Evolutionary conservation across 169 alveolate genomes (phyloP).

Genomic region (Hepatocystis sp.): DNA sequence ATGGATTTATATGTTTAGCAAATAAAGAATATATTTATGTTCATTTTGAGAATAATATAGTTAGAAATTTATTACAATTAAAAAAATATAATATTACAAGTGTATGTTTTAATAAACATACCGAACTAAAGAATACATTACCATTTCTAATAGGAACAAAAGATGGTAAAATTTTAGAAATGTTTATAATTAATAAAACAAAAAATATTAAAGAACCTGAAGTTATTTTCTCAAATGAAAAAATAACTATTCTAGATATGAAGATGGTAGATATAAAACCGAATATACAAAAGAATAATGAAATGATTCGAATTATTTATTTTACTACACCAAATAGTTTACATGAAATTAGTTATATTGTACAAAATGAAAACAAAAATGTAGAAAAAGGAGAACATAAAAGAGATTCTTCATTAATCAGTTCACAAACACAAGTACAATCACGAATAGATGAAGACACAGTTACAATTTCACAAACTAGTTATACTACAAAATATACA

Average conservation of each 20-base stretch:
- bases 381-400: conserved; percentile 24
- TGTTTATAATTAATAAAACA: conserved; percentile 53
- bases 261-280: conserved; percentile 24
- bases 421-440: neutral
- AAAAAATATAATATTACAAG: conserved; percentile 63
- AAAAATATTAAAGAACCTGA: conserved; percentile 36
- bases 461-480: too few relatives aligned
- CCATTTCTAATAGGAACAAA: conserved; percentile 53
- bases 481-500: too few relatives aligned
- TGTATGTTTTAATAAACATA: conserved; percentile 36
- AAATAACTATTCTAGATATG: conserved; percentile 45
- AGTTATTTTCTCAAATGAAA: conserved; percentile 23
- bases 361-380: conserved; percentile 8
- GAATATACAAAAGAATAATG: neutral
- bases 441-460: neutral
- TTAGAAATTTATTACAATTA: conserved; percentile 38
- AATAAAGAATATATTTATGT: conserved; percentile 71
- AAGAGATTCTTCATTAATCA: neutral
- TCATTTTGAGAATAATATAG: conserved; percentile 67
- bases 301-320: conserved; percentile 46
- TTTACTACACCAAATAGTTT: conserved; percentile 60
- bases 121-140: conserved; percentile 26
- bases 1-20: conserved; percentile 76
- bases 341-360: conserved; percentile 68
- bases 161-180: conserved; percentile 69